phyloP scores from a whole-genome alignment of 192 early-diverging fungal genomes.

The Gonapodya prolifera region DNA sequence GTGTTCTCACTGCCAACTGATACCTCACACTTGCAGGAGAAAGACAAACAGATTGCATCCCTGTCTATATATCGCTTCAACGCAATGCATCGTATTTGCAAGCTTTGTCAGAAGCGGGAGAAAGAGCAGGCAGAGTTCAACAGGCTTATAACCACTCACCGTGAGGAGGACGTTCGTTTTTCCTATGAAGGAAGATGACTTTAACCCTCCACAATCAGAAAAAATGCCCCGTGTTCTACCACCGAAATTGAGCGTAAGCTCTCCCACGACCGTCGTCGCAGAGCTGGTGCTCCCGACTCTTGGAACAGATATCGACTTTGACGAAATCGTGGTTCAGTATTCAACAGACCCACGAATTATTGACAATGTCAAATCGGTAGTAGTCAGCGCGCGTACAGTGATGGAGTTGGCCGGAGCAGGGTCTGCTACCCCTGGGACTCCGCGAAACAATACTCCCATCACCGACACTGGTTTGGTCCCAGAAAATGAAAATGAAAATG shows the following conservation, averaged over 20 bases:
- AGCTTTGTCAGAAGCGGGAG: constrained; percentile 26
- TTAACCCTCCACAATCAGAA: neutral
- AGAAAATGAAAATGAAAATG: neutral
- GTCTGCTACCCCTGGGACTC: neutral
- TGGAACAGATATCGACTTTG: neutral
- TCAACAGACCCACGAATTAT: neutral
- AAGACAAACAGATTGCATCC: constrained; percentile 40
- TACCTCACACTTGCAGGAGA: constrained; percentile 21
- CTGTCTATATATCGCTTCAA: constrained; percentile 47
- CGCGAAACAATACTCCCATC: neutral
- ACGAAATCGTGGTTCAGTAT: neutral
- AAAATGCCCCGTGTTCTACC: neutral
- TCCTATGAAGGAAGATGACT: neutral
- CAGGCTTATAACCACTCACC: neutral
- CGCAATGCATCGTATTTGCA: constrained; percentile 42
- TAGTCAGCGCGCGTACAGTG: neutral
- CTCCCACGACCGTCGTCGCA: neutral
- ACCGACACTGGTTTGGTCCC: neutral
- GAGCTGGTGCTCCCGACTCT: neutral
- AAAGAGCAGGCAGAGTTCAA: constrained; percentile 22
- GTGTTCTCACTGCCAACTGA: too few relatives aligned
- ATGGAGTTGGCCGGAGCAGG: neutral
- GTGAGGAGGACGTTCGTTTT: neutral
- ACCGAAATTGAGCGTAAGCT: neutral
- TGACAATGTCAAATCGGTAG: neutral